phyloP scores from a whole-genome alignment of 129 eudicot species.

The Mikania micrantha region DNA sequence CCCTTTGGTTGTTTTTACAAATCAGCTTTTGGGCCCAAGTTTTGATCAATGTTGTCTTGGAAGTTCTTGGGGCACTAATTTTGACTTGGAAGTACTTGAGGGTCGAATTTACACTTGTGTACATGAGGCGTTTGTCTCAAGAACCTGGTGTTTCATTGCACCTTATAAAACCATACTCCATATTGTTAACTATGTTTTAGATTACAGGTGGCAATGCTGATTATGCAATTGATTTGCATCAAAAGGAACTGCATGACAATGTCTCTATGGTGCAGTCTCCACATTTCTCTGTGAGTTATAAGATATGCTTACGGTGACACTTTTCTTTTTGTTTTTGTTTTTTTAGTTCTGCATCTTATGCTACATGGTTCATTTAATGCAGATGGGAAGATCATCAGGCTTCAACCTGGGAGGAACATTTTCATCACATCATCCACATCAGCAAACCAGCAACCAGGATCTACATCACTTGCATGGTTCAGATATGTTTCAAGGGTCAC shows the following conservation, averaged over 20 bases:
- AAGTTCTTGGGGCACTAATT: too few relatives aligned
- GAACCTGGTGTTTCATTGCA: too few relatives aligned
- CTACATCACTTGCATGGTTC: constrained; percentile 60
- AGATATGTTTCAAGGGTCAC: constrained; percentile 67
- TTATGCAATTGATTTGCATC: constrained; percentile 77
- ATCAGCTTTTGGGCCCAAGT: too few relatives aligned
- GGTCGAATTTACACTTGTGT: too few relatives aligned
- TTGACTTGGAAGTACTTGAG: too few relatives aligned
- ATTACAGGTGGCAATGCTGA: constrained; percentile 81
- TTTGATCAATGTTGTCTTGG: too few relatives aligned
- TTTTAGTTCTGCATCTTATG: neutral
- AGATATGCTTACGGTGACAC: neutral
- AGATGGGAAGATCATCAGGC: constrained; percentile 84
- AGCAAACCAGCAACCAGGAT: constrained; percentile 44
- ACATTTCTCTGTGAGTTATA: constrained; percentile 68
- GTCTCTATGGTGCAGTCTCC: constrained; percentile 77
- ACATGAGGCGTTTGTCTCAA: too few relatives aligned
- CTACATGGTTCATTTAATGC: constrained; percentile 2
- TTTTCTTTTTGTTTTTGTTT: neutral
- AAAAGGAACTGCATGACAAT: constrained; percentile 75
- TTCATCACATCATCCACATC: constrained; percentile 50
- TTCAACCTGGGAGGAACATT: constrained; percentile 66
- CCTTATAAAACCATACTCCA: neutral
- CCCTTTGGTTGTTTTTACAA: too few relatives aligned
- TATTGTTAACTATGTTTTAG: constrained; percentile 19